Percentiles rank a stretch among this genome's conserved stretches.
phyloP scores from a whole-genome alignment of 1,284 basidiomycete species.

The Marasmius fiardii region DNA sequence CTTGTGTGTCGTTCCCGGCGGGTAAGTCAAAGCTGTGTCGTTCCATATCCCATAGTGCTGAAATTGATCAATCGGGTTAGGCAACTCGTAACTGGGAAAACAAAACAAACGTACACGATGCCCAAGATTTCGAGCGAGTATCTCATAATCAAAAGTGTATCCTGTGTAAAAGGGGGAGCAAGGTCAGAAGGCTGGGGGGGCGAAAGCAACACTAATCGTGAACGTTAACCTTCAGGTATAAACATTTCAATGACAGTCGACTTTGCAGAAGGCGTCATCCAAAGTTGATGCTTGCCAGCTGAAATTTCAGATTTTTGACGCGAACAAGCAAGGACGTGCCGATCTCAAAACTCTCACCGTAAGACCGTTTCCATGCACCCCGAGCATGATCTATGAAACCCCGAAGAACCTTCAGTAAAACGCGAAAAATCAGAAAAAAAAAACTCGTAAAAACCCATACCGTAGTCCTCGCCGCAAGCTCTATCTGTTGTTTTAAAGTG shows the following conservation, averaged over 20 bases:
- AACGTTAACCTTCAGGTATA: conserved; percentile 29
- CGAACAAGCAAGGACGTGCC: neutral
- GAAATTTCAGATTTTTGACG: conserved; percentile 1
- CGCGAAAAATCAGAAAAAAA: neutral
- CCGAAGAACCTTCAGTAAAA: neutral
- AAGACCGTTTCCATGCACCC: conserved; percentile 41
- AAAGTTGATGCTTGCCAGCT: conserved; percentile 41
- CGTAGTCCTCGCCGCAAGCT: conserved; percentile 30
- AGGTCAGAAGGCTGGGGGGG: too few relatives aligned
- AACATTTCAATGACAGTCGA: conserved; percentile 40
- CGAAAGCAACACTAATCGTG: too few relatives aligned
- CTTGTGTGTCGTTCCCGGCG: too few relatives aligned
- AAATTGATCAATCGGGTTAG: neutral
- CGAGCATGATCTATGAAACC: conserved; percentile 30
- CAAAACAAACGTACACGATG: neutral
- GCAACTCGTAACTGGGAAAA: too few relatives aligned
- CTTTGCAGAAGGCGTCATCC: conserved; percentile 35
- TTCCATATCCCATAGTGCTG: too few relatives aligned
- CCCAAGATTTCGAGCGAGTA: neutral
- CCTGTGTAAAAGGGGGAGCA: too few relatives aligned
- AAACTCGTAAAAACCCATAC: conserved; percentile 28
- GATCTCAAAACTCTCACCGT: conserved; percentile 29
- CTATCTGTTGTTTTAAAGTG: conserved; percentile 30
- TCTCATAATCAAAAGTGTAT: neutral
- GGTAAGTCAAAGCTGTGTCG: too few relatives aligned